Evolutionary conservation across 2,329 filamentous ascomycete species (phyloP).

Genomic region (Diaporthe ilicicola): DNA sequence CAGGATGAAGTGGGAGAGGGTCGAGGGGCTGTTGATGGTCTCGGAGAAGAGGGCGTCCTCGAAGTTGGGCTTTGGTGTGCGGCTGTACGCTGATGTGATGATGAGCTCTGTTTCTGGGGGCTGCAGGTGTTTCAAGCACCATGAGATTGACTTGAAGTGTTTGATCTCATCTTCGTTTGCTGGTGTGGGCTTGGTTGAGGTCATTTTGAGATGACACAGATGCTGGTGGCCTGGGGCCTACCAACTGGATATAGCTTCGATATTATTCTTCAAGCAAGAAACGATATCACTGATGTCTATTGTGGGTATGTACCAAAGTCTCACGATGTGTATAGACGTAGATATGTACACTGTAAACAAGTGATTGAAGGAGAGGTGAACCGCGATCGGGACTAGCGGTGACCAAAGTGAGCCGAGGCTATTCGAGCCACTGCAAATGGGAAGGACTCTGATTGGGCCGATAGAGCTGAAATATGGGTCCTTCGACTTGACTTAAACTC

Average conservation of each 20-base stretch:
- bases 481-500: no score
- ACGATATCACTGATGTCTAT: background rate
- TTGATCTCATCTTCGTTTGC: conserved; percentile 27
- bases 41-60: conserved; percentile 63
- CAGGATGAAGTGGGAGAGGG: conserved; percentile 55
- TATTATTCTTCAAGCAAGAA: no score
- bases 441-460: background rate
- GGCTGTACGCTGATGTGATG: conserved; percentile 48
- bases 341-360: no score
- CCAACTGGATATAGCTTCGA: no score
- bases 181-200: background rate
- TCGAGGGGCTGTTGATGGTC: conserved; percentile 59
- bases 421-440: background rate
- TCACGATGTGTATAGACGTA: no score
- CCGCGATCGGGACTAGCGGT: background rate
- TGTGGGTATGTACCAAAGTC: background rate
- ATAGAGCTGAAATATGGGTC: background rate
- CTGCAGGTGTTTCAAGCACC: conserved; percentile 55
- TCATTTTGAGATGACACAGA: background rate
- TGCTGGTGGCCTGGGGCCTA: no score
- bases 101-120: conserved; percentile 46
- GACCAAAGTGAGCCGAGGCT: background rate
- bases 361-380: conserved; percentile 1
- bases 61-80: conserved; percentile 46
- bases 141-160: conserved; percentile 52